These are phyloP conservation scores for Collybiopsis luxurians DNA, from an alignment of 768 basidiomycete species.

Conservation along the genomic window DNA sequence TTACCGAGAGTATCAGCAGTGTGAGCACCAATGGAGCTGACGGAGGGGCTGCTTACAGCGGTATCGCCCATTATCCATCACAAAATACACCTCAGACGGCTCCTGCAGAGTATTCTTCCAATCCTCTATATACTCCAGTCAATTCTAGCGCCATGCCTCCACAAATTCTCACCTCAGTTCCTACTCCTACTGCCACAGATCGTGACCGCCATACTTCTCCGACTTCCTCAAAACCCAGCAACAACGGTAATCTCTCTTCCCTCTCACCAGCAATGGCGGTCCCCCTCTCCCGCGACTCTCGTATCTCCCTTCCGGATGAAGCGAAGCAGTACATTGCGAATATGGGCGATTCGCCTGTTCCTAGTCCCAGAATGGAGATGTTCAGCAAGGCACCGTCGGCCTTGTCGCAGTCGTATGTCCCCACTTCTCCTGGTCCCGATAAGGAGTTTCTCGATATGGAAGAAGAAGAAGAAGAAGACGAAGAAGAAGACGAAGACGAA, in stretches of 20 bases:
- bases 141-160: slow-evolving; percentile 2
- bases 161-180: slow-evolving; percentile 17
- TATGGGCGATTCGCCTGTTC: slow-evolving; percentile 61
- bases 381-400: slow-evolving; percentile 19
- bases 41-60: slow-evolving; percentile 13
- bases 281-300: slow-evolving; percentile 56
- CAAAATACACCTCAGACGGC: slow-evolving; percentile 3
- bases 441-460: slow-evolving; percentile 68
- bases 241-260: slow-evolving; percentile 21
- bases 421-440: slow-evolving; percentile 14
- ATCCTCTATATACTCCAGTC: slow-evolving; percentile 13
- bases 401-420: slow-evolving; percentile 7
- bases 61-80: background rate
- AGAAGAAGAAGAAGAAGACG: slow-evolving; percentile 44
- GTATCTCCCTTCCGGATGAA: slow-evolving; percentile 73
- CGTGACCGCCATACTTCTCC: slow-evolving; percentile 16
- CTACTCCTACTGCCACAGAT: slow-evolving; percentile 17
- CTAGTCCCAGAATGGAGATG: slow-evolving; percentile 46
- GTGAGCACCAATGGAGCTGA: slow-evolving; percentile 15
- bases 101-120: slow-evolving; percentile 11
- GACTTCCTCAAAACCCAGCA: slow-evolving; percentile 22
- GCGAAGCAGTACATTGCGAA: slow-evolving; percentile 69
- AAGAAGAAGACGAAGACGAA: slow-evolving; percentile 39
- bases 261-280: slow-evolving; percentile 11
- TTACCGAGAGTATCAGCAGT: slow-evolving; percentile 35